A percentile compares a stretch with the other conserved stretches of the same genome.
Evolutionary conservation across 768 basidiomycete species (phyloP).

Genomic region (Mycena vitilis): DNA sequence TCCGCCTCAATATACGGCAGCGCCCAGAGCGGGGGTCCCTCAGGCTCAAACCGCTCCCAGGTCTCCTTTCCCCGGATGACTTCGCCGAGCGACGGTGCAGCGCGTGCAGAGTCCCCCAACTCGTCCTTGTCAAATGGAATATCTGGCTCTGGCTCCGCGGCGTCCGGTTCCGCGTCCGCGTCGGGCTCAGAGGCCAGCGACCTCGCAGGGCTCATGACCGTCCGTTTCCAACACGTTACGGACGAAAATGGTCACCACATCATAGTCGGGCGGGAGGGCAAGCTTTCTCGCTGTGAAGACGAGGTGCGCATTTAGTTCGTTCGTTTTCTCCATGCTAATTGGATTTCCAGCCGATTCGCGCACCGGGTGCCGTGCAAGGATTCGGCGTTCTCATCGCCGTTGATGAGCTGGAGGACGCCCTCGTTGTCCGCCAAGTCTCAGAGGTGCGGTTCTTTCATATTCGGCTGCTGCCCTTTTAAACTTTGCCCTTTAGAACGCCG

Average conservation of each 20-base stretch:
- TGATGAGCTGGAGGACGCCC: constrained; percentile 66
- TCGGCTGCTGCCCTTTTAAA: not conserved
- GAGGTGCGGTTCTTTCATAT: constrained; percentile 61
- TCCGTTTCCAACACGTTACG: constrained; percentile 73
- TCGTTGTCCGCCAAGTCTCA: constrained; percentile 81
- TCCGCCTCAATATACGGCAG: constrained; percentile 12
- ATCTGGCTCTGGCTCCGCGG: constrained; percentile 30
- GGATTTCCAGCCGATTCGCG: constrained; percentile 72
- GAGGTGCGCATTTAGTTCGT: constrained; percentile 57
- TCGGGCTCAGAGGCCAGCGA: constrained; percentile 40
- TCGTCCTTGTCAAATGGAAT: constrained; percentile 36
- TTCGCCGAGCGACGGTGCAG: not conserved
- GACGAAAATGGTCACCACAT: constrained; percentile 78
- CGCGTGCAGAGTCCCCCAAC: constrained; percentile 16
- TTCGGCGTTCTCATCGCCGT: constrained; percentile 85
- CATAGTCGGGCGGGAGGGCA: constrained; percentile 76
- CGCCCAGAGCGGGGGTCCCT: constrained; percentile 14
- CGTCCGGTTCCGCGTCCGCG: constrained; percentile 31
- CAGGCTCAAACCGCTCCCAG: not conserved
- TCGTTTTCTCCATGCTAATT: constrained; percentile 13
- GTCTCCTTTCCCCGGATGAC: not conserved
- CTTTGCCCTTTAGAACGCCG: constrained; percentile 66
- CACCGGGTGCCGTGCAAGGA: constrained; percentile 84
- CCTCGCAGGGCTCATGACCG: constrained; percentile 56
- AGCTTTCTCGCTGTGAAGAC: constrained; percentile 76